Evolutionary conservation across 164 flowering plant species (phyloP).

Genomic region (Nymphaea thermarum): DNA sequence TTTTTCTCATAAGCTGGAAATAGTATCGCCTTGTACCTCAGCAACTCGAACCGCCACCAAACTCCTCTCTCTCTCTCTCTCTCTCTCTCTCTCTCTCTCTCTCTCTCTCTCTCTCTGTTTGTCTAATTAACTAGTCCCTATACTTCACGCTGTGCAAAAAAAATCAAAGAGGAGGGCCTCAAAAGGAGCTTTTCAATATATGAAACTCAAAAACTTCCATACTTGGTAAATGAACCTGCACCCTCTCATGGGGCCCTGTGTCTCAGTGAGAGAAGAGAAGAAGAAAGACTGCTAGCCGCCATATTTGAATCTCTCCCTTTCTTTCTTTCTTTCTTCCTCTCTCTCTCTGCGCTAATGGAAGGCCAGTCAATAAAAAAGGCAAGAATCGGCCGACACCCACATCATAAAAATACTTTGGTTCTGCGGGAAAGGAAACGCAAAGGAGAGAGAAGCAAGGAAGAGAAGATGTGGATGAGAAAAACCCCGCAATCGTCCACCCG

Average conservation of each 20-base stretch:
- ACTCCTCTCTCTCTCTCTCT: neutral
- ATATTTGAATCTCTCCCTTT: neutral
- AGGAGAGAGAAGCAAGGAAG: conserved; percentile 4
- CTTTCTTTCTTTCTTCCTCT: neutral
- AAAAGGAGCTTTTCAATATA: neutral
- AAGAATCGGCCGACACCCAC: conserved; percentile 12
- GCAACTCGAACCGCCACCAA: neutral
- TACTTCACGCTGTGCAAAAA: neutral
- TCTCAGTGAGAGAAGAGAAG: neutral
- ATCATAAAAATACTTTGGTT: conserved; percentile 7
- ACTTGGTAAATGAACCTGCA: neutral
- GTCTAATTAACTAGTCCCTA: neutral
- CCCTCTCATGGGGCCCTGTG: neutral
- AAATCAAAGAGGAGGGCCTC: neutral
- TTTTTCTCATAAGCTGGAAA: neutral
- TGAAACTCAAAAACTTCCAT: neutral
- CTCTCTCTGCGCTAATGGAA: neutral
- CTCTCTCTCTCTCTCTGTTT: neutral
- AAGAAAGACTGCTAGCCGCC: neutral
- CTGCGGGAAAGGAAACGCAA: conserved; percentile 14
- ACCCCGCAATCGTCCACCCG: conserved; percentile 16
- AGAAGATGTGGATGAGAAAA: conserved; percentile 22
- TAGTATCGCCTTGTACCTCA: neutral
- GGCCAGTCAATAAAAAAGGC: conserved; percentile 6
- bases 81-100: conserved; percentile 2